These are phyloP conservation scores for Collybia sordida DNA, from an alignment of 768 basidiomycete species.

Conservation along the genomic window DNA sequence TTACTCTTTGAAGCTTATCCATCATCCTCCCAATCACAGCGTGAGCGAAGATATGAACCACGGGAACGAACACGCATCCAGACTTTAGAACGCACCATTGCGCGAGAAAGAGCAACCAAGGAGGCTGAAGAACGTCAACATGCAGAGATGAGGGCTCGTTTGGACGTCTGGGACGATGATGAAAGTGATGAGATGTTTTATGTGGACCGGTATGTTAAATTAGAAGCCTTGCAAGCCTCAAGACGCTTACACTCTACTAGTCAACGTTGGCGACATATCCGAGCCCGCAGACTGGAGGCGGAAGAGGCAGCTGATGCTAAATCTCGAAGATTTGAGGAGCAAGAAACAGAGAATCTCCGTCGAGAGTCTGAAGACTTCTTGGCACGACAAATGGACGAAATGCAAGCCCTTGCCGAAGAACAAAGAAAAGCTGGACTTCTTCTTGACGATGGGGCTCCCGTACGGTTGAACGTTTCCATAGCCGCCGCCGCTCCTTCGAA, in stretches of 20 bases:
- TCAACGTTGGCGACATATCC: conserved; percentile 81
- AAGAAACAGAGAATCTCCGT: conserved; percentile 83
- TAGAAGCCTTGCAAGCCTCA: neutral
- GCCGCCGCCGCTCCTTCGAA: conserved; percentile 49
- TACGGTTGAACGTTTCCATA: conserved; percentile 80
- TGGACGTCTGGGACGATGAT: conserved; percentile 92
- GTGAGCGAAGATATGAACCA: conserved; percentile 91
- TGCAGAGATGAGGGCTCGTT: conserved; percentile 73
- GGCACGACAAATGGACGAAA: conserved; percentile 92
- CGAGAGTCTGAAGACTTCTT: conserved; percentile 93
- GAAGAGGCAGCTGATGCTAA: conserved; percentile 86
- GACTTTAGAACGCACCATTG: conserved; percentile 72
- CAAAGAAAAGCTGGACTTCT: conserved; percentile 89
- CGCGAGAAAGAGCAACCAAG: conserved; percentile 65
- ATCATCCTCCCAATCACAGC: conserved; percentile 42
- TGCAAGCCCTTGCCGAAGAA: conserved; percentile 88
- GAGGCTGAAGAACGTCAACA: conserved; percentile 82
- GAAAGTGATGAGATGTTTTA: conserved; percentile 93
- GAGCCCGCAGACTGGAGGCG: conserved; percentile 65
- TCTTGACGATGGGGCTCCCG: conserved; percentile 88
- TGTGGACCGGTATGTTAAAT: conserved; percentile 71
- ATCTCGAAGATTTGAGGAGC: conserved; percentile 79
- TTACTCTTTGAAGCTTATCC: neutral
- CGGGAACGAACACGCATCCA: conserved; percentile 83
- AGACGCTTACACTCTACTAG: conserved; percentile 31